These are phyloP conservation scores for Penicillium cataractarum DNA, from an alignment of 495 filamentous ascomycete species.

Conservation along the genomic window DNA sequence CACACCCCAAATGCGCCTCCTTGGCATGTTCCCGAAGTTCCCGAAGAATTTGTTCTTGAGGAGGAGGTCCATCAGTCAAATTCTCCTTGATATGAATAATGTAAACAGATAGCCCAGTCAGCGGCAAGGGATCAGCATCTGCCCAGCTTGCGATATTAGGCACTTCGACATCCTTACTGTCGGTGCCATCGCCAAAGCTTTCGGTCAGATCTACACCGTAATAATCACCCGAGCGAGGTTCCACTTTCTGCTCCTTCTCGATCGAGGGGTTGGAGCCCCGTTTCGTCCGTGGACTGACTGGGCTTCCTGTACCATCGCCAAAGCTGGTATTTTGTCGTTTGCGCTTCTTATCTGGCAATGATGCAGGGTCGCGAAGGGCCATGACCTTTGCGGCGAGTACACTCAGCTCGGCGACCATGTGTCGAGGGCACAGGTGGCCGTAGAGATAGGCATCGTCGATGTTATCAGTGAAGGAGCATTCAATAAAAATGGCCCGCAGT, in stretches of 20 bases:
- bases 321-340: slow-evolving; percentile 28
- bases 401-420: slow-evolving; percentile 75
- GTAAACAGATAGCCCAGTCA: slow-evolving; percentile 63
- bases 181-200: slow-evolving; percentile 13
- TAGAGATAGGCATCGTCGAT: slow-evolving; percentile 76
- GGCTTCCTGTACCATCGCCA: slow-evolving; percentile 1
- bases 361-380: slow-evolving; percentile 22
- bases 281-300: slow-evolving; percentile 35
- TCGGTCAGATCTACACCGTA: slow-evolving; percentile 15
- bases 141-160: slow-evolving; percentile 27
- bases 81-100: slow-evolving; percentile 86
- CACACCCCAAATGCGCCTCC: slow-evolving; percentile 69
- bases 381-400: slow-evolving; percentile 69
- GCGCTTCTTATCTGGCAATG: slow-evolving; percentile 30
- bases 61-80: slow-evolving; percentile 63
- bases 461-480: slow-evolving; percentile 86
- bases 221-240: slow-evolving; percentile 13
- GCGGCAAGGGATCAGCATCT: slow-evolving; percentile 36
- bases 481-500: slow-evolving; percentile 84
- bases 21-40: slow-evolving; percentile 66
- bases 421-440: slow-evolving; percentile 84
- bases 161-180: slow-evolving; percentile 17
- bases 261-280: slow-evolving; percentile 14
- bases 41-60: slow-evolving; percentile 65
- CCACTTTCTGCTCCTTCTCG: slow-evolving; percentile 7